Evolutionary conservation across 2,329 filamentous ascomycete species (phyloP).

Genomic region (Ophiosphaerella narmari): DNA sequence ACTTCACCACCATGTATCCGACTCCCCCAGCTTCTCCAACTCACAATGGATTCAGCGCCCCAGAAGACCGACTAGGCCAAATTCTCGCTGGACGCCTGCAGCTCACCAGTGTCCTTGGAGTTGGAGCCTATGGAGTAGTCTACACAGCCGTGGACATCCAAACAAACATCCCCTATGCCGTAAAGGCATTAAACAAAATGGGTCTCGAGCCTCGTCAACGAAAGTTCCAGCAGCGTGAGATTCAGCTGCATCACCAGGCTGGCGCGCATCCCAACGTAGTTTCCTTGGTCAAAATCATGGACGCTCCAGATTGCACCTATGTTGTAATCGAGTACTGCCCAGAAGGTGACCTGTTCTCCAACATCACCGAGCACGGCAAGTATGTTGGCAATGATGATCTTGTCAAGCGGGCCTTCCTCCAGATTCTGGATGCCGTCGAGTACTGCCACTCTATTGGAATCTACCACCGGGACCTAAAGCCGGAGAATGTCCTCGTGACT

Average conservation of each 20-base stretch:
- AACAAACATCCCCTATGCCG: slow-evolving; percentile 82
- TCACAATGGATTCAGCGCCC: slow-evolving; percentile 53
- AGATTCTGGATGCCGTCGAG: slow-evolving; percentile 94
- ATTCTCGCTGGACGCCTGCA: slow-evolving; percentile 82
- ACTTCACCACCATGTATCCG: slow-evolving; percentile 51
- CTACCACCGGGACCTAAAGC: slow-evolving; percentile 97
- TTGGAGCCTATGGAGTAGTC: slow-evolving; percentile 95
- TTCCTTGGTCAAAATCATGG: slow-evolving; percentile 90
- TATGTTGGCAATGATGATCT: slow-evolving; percentile 92
- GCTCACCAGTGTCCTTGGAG: slow-evolving; percentile 82
- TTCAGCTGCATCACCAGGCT: slow-evolving; percentile 85
- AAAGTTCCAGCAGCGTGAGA: slow-evolving; percentile 91
- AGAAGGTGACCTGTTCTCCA: slow-evolving; percentile 94
- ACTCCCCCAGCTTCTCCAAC: slow-evolving; percentile 57
- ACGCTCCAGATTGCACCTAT: slow-evolving; percentile 89
- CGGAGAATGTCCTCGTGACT: slow-evolving; percentile 94
- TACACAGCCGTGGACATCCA: slow-evolving; percentile 86
- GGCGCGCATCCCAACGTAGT: slow-evolving; percentile 92
- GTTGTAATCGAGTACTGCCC: slow-evolving; percentile 97
- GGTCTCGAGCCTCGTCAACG: slow-evolving; percentile 87
- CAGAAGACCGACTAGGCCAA: slow-evolving; percentile 85
- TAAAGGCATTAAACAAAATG: slow-evolving; percentile 95
- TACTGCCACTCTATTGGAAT: slow-evolving; percentile 93
- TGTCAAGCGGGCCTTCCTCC: slow-evolving; percentile 85
- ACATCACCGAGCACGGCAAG: slow-evolving; percentile 92